phyloP scores from a whole-genome alignment of 257 asterid genomes.

The Primulina tabacum region DNA sequence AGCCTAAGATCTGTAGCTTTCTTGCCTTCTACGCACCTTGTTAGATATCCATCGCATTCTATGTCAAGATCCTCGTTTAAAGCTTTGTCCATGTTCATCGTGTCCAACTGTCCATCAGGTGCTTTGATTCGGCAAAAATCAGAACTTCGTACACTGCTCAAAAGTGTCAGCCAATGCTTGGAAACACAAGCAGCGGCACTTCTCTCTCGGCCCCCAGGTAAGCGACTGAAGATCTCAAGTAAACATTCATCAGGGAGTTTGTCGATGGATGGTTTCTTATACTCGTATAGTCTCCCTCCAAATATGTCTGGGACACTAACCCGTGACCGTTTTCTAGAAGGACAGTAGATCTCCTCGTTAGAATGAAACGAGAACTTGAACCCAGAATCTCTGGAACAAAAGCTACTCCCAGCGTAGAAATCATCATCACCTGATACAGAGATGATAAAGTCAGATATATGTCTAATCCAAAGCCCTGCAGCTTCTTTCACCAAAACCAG shows the following conservation, averaged over 20 bases:
- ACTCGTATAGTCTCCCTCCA: conserved; percentile 29
- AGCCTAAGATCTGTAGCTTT: conserved; percentile 89
- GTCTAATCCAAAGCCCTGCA: conserved; percentile 6
- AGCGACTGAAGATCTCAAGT: conserved; percentile 74
- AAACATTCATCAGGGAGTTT: conserved; percentile 85
- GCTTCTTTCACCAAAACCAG: background rate
- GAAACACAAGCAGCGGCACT: conserved; percentile 84
- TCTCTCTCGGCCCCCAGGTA: conserved; percentile 69
- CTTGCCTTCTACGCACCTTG: conserved; percentile 90
- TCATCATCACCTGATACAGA: background rate
- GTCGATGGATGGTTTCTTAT: conserved; percentile 59
- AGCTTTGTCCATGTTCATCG: conserved; percentile 14
- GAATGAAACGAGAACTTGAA: background rate
- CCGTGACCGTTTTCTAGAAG: conserved; percentile 71
- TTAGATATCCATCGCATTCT: conserved; percentile 71
- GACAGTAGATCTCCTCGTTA: background rate
- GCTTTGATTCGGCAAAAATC: conserved; percentile 47
- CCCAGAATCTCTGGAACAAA: background rate
- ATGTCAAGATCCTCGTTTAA: conserved; percentile 41
- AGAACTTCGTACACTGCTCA: conserved; percentile 55
- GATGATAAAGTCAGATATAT: background rate
- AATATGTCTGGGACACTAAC: conserved; percentile 44
- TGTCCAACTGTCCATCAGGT: conserved; percentile 24
- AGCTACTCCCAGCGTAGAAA: background rate
- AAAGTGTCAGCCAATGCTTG: conserved; percentile 73